These are phyloP conservation scores for Chaetomiaceae sp. DNA, from an alignment of 2,329 filamentous ascomycete genomes.

Conservation along the genomic window DNA sequence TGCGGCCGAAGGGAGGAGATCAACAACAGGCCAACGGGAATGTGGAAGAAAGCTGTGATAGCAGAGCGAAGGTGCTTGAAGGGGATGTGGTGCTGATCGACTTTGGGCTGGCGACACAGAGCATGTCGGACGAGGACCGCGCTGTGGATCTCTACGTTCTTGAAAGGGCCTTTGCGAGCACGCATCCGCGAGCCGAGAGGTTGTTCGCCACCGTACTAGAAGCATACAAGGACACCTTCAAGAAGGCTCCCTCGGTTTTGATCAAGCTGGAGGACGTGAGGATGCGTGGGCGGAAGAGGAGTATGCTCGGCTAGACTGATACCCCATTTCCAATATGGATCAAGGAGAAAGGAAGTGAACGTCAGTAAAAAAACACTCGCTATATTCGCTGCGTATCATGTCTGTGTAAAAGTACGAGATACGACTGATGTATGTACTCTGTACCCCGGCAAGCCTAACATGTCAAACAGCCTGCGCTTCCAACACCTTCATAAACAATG, in stretches of 20 bases:
- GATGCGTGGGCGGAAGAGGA: slow-evolving; percentile 90
- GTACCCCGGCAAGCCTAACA: neutral
- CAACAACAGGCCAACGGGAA: slow-evolving; percentile 8
- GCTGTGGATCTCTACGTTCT: slow-evolving; percentile 95
- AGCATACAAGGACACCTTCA: slow-evolving; percentile 68
- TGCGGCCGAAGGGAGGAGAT: slow-evolving; percentile 42
- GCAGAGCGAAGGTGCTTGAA: slow-evolving; percentile 35
- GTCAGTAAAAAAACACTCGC: slow-evolving; percentile 11
- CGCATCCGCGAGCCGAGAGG: slow-evolving; percentile 77
- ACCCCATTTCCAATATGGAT: slow-evolving; percentile 10
- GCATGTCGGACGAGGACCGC: slow-evolving; percentile 78
- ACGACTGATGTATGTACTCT: neutral
- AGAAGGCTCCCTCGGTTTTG: slow-evolving; percentile 67
- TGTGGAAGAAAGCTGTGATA: slow-evolving; percentile 10
- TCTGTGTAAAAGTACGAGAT: neutral
- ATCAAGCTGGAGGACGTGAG: slow-evolving; percentile 85
- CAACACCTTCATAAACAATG: slow-evolving; percentile 11
- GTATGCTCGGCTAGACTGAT: slow-evolving; percentile 71
- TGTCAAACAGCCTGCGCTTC: slow-evolving; percentile 1
- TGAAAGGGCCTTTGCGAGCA: slow-evolving; percentile 89
- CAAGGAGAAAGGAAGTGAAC: neutral
- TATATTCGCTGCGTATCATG: slow-evolving; percentile 7
- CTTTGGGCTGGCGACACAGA: slow-evolving; percentile 82
- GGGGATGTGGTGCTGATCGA: slow-evolving; percentile 89
- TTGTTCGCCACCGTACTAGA: slow-evolving; percentile 68